Percentiles rank a stretch among this genome's conserved stretches.
Conservation (phyloP, 2,329 filamentous ascomycete species). For the Volutella citrinella region DNA sequence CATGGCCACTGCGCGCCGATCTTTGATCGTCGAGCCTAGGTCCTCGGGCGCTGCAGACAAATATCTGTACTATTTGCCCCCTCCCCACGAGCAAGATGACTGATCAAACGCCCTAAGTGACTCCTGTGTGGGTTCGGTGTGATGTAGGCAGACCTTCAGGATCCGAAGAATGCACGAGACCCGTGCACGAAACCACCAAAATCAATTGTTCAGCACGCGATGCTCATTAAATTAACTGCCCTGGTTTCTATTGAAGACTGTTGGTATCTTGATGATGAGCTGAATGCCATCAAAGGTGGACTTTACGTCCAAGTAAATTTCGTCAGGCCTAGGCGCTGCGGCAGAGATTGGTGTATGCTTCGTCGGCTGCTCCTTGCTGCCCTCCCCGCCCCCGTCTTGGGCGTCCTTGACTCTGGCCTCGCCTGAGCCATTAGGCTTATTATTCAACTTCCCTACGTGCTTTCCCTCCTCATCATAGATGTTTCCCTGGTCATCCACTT, state of each 20-base stretch:
- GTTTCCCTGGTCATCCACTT: slow-evolving; percentile 55
- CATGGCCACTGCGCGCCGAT: too few species aligned
- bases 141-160: too few species aligned
- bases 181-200: too few species aligned
- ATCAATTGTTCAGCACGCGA: too few species aligned
- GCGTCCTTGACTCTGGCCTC: slow-evolving; percentile 4
- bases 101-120: too few species aligned
- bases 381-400: slow-evolving; percentile 1
- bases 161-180: too few species aligned
- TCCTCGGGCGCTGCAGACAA: too few species aligned
- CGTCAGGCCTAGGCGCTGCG: slow-evolving; percentile 43
- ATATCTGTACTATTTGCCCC: too few species aligned
- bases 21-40: too few species aligned
- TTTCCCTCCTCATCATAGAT: slow-evolving; percentile 56
- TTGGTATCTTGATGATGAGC: slow-evolving; percentile 55
- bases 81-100: too few species aligned
- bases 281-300: slow-evolving; percentile 57
- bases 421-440: slow-evolving; percentile 9
- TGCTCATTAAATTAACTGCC: too few species aligned
- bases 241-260: slow-evolving; percentile 44
- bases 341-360: slow-evolving; percentile 27
- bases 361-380: slow-evolving; percentile 1
- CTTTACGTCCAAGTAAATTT: slow-evolving; percentile 56
- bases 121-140: too few species aligned
- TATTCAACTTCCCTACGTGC: slow-evolving; percentile 60